A percentile compares a stretch with the other conserved stretches of the same genome.
Evolutionary conservation across 306 rosid species (phyloP).

Genomic region (Cucurbita moschata): DNA sequence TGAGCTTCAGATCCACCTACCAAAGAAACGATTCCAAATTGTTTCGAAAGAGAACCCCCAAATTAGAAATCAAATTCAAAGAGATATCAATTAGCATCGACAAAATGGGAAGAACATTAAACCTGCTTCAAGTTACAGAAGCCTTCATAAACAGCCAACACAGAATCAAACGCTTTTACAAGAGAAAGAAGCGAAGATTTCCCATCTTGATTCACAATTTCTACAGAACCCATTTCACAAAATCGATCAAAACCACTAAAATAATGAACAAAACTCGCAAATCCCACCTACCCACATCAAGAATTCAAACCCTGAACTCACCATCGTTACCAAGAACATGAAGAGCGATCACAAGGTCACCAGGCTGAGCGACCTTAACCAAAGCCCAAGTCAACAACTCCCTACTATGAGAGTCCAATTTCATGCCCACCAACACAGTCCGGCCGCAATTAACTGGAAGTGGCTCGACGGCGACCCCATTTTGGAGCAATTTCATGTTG

Average conservation of each 20-base stretch:
- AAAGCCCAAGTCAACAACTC: constrained; percentile 93
- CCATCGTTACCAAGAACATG: constrained; percentile 77
- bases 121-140: constrained; percentile 98
- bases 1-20: constrained; percentile 89
- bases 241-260: constrained; percentile 13
- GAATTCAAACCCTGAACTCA: constrained; percentile 1
- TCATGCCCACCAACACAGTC: constrained; percentile 72
- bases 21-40: background rate
- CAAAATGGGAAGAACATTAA: constrained; percentile 1
- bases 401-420: constrained; percentile 61
- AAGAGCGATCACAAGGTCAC: constrained; percentile 71
- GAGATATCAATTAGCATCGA: background rate
- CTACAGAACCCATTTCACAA: constrained; percentile 26
- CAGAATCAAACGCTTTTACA: constrained; percentile 89
- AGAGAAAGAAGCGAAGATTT: constrained; percentile 78
- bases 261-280: constrained; percentile 4
- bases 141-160: constrained; percentile 83
- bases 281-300: background rate
- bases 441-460: constrained; percentile 23
- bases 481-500: constrained; percentile 24
- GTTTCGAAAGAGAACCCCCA: background rate
- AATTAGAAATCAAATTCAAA: background rate
- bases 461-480: constrained; percentile 19
- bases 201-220: constrained; percentile 60
- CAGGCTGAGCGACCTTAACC: constrained; percentile 80